phyloP scores from a whole-genome alignment of 345 rosid genomes.

The Syzygium grande region DNA sequence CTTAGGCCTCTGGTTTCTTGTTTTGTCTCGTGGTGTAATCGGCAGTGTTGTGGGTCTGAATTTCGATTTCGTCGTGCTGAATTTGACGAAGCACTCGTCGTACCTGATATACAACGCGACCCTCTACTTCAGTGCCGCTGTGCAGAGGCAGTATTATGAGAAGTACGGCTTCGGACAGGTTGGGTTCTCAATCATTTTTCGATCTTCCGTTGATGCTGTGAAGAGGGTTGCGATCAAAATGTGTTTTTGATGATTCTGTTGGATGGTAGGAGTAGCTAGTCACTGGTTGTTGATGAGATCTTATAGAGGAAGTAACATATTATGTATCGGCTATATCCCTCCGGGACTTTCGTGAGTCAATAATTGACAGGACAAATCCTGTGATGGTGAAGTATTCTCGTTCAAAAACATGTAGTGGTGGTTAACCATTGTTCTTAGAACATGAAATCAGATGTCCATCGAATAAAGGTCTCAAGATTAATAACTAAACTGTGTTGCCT shows the following conservation, averaged over 20 bases:
- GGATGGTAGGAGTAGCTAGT: not conserved
- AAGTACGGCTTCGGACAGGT: constrained; percentile 59
- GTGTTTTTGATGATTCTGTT: not conserved
- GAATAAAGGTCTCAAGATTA: not conserved
- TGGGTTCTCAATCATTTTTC: not conserved
- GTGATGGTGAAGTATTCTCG: not conserved
- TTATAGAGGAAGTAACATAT: not conserved
- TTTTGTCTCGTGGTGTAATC: not conserved
- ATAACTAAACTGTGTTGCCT: not conserved
- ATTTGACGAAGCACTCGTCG: constrained; percentile 91
- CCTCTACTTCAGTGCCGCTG: constrained; percentile 75
- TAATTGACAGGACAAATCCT: not conserved
- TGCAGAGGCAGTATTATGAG: constrained; percentile 70
- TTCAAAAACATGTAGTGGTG: not conserved
- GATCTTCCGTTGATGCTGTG: not conserved
- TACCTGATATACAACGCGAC: constrained; percentile 80
- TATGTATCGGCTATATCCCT: not conserved
- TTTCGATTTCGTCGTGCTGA: constrained; percentile 81
- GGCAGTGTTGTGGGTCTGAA: constrained; percentile 85
- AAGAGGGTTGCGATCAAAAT: not conserved
- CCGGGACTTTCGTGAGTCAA: not conserved
- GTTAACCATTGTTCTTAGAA: not conserved
- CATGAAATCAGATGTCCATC: not conserved
- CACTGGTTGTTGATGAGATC: not conserved
- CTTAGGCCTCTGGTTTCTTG: not conserved